These are phyloP conservation scores for Tinospora cordifolia DNA, from an alignment of 164 flowering plant genomes.

Conservation along the genomic window DNA sequence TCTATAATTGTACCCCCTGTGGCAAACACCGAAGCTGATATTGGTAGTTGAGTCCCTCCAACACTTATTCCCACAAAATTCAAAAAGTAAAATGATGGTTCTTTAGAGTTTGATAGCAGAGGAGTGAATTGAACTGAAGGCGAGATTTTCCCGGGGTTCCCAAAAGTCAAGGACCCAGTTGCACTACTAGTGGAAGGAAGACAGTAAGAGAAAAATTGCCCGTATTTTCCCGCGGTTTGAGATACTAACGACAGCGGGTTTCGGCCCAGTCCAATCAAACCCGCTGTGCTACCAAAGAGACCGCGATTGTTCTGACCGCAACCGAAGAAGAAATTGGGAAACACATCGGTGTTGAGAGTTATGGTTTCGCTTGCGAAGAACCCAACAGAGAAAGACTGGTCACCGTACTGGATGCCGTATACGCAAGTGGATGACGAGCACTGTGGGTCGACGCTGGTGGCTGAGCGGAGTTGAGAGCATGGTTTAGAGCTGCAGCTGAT, in stretches of 20 bases:
- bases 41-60: background rate
- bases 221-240: constrained; percentile 26
- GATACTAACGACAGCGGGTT: constrained; percentile 29
- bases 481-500: background rate
- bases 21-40: constrained; percentile 22
- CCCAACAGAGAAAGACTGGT: constrained; percentile 32
- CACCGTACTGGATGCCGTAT: constrained; percentile 35
- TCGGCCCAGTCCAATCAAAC: constrained; percentile 40
- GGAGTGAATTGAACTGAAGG: constrained; percentile 27
- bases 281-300: constrained; percentile 33
- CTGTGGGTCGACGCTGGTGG: constrained; percentile 19
- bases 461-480: constrained; percentile 11
- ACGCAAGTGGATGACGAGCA: constrained; percentile 29
- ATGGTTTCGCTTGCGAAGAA: constrained; percentile 31
- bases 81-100: constrained; percentile 28
- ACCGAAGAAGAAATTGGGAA: constrained; percentile 33
- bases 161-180: constrained; percentile 41
- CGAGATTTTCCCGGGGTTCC: constrained; percentile 11
- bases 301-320: constrained; percentile 43
- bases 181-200: constrained; percentile 40
- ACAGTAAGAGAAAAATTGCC: constrained; percentile 49
- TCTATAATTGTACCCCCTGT: constrained; percentile 34
- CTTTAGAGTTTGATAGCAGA: constrained; percentile 8
- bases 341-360: constrained; percentile 22
- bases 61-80: constrained; percentile 18